phyloP scores from a whole-genome alignment of 2,329 filamentous ascomycete species.

The Nannizzia gypsea region DNA sequence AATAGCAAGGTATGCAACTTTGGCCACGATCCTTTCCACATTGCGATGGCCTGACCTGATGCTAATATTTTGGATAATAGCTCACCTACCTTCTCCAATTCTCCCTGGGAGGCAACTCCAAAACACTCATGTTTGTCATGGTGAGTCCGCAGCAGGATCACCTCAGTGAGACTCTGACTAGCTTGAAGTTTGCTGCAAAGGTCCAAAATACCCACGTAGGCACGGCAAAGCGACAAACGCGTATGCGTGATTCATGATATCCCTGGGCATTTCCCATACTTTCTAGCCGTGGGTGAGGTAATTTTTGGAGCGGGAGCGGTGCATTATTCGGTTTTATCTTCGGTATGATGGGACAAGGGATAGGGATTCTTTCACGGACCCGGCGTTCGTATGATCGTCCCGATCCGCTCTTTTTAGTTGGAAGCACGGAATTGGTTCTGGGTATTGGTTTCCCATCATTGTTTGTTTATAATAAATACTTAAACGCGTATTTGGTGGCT shows the following conservation, averaged over 20 bases:
- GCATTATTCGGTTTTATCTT: background rate
- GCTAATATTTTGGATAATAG: constrained; percentile 27
- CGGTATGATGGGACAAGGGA: background rate
- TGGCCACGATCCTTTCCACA: background rate
- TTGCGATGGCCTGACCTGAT: background rate
- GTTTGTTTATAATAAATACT: background rate
- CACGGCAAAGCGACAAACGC: constrained; percentile 50
- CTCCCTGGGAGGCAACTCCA: constrained; percentile 85
- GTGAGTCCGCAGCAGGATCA: constrained; percentile 84
- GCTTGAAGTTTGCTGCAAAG: constrained; percentile 91
- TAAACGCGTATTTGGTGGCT: background rate
- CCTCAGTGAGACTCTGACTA: constrained; percentile 83
- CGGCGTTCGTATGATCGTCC: background rate
- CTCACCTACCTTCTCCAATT: constrained; percentile 92
- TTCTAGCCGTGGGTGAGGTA: background rate
- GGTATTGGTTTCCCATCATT: background rate
- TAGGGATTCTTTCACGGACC: background rate
- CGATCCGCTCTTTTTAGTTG: background rate
- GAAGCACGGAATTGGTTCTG: background rate
- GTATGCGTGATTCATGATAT: constrained; percentile 23
- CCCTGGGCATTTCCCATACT: background rate
- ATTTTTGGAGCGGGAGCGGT: background rate
- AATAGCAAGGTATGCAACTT: constrained; percentile 64
- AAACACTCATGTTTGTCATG: constrained; percentile 99
- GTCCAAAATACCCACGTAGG: constrained; percentile 82